Conservation (phyloP, 1,139 yeast species). For the Nakaseomyces glabratus region DNA sequence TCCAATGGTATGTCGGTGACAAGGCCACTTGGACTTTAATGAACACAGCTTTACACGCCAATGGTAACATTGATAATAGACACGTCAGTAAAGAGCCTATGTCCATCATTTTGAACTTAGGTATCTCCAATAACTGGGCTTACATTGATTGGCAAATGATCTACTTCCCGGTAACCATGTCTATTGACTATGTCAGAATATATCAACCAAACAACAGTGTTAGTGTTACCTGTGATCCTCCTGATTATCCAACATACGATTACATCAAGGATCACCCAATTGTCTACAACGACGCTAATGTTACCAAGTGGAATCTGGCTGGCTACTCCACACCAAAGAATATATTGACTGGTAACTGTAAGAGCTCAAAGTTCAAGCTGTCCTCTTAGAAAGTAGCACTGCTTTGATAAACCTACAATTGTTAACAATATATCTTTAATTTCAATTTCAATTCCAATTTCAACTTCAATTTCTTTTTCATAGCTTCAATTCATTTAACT, state of each 20-base stretch:
- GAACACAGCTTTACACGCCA: constrained; percentile 59
- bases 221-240: constrained; percentile 64
- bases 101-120: constrained; percentile 68
- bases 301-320: constrained; percentile 57
- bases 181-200: constrained; percentile 65
- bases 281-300: constrained; percentile 54
- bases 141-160: constrained; percentile 68
- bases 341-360: constrained; percentile 38
- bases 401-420: too few relatives aligned
- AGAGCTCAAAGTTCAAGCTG: constrained; percentile 21
- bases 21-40: constrained; percentile 53
- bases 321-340: constrained; percentile 60
- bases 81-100: constrained; percentile 72
- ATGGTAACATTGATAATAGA: constrained; percentile 74
- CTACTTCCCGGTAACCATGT: constrained; percentile 54
- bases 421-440: too few relatives aligned
- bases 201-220: constrained; percentile 54
- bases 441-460: too few relatives aligned
- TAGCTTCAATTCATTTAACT: too few relatives aligned
- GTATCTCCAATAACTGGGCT: constrained; percentile 73
- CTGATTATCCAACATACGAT: constrained; percentile 58
- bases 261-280: constrained; percentile 56
- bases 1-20: constrained; percentile 73
- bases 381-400: too few relatives aligned
- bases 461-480: too few relatives aligned